Conservation (phyloP, 2,329 filamentous ascomycete species). For the Apiospora phragmitis region DNA sequence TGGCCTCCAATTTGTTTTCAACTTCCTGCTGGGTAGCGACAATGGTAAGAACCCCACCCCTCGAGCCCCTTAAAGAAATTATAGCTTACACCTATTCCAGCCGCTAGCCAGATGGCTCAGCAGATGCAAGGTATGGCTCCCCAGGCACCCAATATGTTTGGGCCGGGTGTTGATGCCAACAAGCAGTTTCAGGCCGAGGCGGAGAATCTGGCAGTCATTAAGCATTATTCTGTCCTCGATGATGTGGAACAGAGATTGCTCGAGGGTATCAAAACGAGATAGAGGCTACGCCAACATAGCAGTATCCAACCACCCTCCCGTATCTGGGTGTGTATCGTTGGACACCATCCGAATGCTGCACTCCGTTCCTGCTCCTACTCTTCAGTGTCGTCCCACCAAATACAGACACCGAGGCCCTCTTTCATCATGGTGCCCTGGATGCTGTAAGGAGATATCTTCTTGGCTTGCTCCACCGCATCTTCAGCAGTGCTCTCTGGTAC, state of each 20-base stretch:
- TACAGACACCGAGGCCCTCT: conserved; percentile 60
- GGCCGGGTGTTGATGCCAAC: conserved; percentile 89
- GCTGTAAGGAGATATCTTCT: conserved; percentile 66
- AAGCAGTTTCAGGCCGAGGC: conserved; percentile 92
- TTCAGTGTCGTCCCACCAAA: conserved; percentile 59
- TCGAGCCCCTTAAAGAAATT: neutral
- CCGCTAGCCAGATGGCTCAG: conserved; percentile 87
- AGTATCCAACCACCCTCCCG: neutral
- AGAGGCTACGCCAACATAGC: conserved; percentile 16
- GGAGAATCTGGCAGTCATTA: conserved; percentile 93
- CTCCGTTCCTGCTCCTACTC: neutral
- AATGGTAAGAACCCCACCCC: conserved; percentile 66
- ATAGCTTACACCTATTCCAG: conserved; percentile 45
- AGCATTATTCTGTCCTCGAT: conserved; percentile 89
- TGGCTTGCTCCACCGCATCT: conserved; percentile 53
- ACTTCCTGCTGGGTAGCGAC: conserved; percentile 92
- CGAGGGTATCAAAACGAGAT: conserved; percentile 47
- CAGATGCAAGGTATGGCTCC: conserved; percentile 77
- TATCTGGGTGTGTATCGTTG: neutral
- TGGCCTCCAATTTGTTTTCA: conserved; percentile 94
- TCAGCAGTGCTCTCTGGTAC: conserved; percentile 69
- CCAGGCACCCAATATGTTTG: conserved; percentile 74
- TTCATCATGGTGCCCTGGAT: conserved; percentile 67
- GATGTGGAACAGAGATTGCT: conserved; percentile 84
- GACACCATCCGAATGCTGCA: neutral